These are phyloP conservation scores for Sarocladium brachiariae DNA, from an alignment of 2,329 filamentous ascomycete genomes.

Conservation along the genomic window DNA sequence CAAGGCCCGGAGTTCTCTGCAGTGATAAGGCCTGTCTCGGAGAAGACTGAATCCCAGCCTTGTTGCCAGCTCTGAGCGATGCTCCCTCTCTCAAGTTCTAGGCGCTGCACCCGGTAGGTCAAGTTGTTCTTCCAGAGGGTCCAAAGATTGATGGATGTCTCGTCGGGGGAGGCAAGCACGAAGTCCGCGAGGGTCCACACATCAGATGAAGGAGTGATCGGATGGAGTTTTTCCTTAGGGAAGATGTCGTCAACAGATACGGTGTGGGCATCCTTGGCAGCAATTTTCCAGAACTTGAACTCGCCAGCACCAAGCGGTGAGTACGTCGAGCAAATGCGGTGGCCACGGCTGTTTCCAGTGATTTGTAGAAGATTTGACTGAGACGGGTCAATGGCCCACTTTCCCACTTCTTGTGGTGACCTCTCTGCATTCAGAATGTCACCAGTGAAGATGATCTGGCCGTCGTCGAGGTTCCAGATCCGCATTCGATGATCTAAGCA, in stretches of 20 bases:
- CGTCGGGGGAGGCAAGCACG: conserved; percentile 48
- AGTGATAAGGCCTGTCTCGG: conserved; percentile 48
- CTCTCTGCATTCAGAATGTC: conserved; percentile 68
- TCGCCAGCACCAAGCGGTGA: conserved; percentile 81
- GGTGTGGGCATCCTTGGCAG: conserved; percentile 56
- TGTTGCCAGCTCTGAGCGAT: conserved; percentile 55
- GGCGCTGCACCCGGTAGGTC: conserved; percentile 64
- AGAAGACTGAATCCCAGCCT: conserved; percentile 63
- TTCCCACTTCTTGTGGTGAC: conserved; percentile 61
- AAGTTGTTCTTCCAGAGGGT: conserved; percentile 81
- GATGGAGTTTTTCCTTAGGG: conserved; percentile 51
- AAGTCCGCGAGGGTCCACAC: conserved; percentile 80
- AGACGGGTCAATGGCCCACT: conserved; percentile 71
- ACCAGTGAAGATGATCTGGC: conserved; percentile 66
- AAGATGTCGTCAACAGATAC: conserved; percentile 67
- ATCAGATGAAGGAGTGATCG: conserved; percentile 63
- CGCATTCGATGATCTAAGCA: conserved; percentile 84
- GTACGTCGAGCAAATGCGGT: conserved; percentile 65
- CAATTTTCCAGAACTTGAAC: conserved; percentile 88
- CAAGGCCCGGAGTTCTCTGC: conserved; percentile 53
- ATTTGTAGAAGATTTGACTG: conserved; percentile 72
- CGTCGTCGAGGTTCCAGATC: conserved; percentile 82
- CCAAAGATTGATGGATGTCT: conserved; percentile 60
- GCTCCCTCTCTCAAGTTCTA: conserved; percentile 65
- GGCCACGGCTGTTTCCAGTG: conserved; percentile 49